phyloP scores from a whole-genome alignment of 2,329 filamentous ascomycete genomes.

The Clarireedia monteithiana region DNA sequence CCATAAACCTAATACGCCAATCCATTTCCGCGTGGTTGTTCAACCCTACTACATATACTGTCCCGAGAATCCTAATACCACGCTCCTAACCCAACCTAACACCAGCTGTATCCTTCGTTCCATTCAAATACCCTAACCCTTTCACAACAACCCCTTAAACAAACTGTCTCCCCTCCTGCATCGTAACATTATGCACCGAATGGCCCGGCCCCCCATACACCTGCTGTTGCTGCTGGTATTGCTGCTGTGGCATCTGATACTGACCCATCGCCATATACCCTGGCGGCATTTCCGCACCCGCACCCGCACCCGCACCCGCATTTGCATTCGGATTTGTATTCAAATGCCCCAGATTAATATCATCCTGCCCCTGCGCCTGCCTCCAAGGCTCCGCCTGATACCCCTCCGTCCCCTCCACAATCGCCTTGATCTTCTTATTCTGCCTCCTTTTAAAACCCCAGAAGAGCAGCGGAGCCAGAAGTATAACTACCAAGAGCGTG shows the following conservation, averaged over 20 bases:
- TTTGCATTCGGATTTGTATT: neutral
- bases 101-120: neutral
- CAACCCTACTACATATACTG: no score
- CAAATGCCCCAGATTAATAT: slow-evolving; percentile 5
- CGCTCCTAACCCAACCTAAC: neutral
- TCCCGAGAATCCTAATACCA: no score
- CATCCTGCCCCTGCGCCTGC: neutral
- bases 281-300: neutral
- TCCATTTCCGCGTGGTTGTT: no score
- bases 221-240: neutral
- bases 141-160: neutral
- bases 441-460: slow-evolving; percentile 10
- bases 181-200: neutral
- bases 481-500: slow-evolving; percentile 35
- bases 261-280: neutral
- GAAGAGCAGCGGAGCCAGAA: slow-evolving; percentile 27
- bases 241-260: neutral
- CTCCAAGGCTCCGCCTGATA: slow-evolving; percentile 8
- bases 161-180: neutral
- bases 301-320: neutral
- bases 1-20: no score
- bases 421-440: neutral
- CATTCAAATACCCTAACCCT: neutral
- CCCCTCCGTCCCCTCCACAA: neutral
- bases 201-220: neutral